Evolutionary conservation across 352 stramenopile genomes (phyloP).

Genomic region (Globisporangium mamillatum): DNA sequence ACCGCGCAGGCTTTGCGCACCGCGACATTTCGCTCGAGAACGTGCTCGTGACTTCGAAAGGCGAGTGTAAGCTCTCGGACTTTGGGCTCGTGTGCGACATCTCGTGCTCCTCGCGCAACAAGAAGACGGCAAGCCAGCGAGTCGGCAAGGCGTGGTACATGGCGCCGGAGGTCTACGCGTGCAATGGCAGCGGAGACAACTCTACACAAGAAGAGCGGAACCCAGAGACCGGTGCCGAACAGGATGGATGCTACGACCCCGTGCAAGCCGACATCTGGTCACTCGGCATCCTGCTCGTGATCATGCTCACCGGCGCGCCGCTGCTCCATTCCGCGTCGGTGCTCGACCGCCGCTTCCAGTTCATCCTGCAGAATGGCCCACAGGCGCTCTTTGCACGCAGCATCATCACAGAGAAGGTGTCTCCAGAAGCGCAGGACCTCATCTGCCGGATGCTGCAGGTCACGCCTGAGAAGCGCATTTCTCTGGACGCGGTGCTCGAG

Average conservation of each 20-base stretch:
- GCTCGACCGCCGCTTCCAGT: constrained; percentile 31
- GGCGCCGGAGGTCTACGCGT: constrained; percentile 55
- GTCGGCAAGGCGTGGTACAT: constrained; percentile 73
- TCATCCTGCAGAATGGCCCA: constrained; percentile 23
- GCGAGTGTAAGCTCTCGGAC: constrained; percentile 48
- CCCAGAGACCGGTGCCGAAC: constrained; percentile 19
- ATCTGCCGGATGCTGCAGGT: constrained; percentile 50
- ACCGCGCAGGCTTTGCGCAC: constrained; percentile 48
- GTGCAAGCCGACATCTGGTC: constrained; percentile 60
- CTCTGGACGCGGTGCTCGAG: constrained; percentile 33
- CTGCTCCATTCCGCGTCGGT: constrained; percentile 34
- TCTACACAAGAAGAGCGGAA: not conserved
- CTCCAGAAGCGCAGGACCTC: constrained; percentile 32
- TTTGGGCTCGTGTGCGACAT: constrained; percentile 41
- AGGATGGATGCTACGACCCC: constrained; percentile 40
- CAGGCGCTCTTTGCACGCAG: constrained; percentile 15
- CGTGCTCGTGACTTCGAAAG: constrained; percentile 33
- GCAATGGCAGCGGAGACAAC: constrained; percentile 15
- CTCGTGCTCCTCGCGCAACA: constrained; percentile 14
- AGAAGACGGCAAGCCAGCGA: constrained; percentile 23
- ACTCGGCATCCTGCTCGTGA: constrained; percentile 54
- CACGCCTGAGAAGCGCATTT: constrained; percentile 35
- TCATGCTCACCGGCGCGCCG: constrained; percentile 56
- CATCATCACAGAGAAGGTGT: constrained; percentile 13
- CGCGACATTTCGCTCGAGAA: constrained; percentile 69